Percentiles rank a stretch among this genome's conserved stretches.
phyloP scores from a whole-genome alignment of 1,284 basidiomycete species.

The Entoloma clypeatum region DNA sequence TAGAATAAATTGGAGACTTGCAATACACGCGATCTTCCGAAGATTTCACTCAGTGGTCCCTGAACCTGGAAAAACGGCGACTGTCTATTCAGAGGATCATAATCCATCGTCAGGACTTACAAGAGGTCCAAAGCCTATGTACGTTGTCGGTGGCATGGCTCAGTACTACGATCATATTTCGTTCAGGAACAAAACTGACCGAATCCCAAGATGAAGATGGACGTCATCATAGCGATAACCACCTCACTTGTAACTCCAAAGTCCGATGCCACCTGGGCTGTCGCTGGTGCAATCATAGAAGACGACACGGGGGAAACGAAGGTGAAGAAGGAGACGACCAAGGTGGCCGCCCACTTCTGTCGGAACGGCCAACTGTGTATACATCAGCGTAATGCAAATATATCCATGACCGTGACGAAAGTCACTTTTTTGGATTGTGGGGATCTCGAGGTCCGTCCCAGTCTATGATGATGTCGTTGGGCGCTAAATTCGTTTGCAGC shows the following conservation, averaged over 20 bases:
- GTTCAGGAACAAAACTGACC: conserved; percentile 33
- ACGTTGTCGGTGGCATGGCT: conserved; percentile 2
- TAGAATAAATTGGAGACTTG: conserved; percentile 61
- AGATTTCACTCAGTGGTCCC: conserved; percentile 38
- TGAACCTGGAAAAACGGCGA: conserved; percentile 36
- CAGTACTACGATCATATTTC: conserved; percentile 17
- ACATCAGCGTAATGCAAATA: neutral
- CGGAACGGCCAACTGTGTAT: conserved; percentile 49
- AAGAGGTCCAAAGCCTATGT: conserved; percentile 36
- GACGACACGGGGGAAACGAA: conserved; percentile 67
- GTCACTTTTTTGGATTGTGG: conserved; percentile 61
- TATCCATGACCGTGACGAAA: neutral
- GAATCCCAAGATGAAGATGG: conserved; percentile 67
- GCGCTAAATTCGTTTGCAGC: neutral
- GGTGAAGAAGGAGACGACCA: conserved; percentile 60
- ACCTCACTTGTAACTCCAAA: conserved; percentile 53
- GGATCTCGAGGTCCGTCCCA: conserved; percentile 65
- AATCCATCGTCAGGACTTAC: conserved; percentile 33
- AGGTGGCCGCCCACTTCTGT: conserved; percentile 60
- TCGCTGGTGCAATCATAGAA: conserved; percentile 72
- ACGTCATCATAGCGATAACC: conserved; percentile 57
- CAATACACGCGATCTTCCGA: conserved; percentile 48
- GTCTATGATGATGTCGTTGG: conserved; percentile 42
- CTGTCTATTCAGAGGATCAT: conserved; percentile 20
- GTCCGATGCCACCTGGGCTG: conserved; percentile 45